phyloP scores from a whole-genome alignment of 2,329 filamentous ascomycete species.

The Claviceps purpurea region DNA sequence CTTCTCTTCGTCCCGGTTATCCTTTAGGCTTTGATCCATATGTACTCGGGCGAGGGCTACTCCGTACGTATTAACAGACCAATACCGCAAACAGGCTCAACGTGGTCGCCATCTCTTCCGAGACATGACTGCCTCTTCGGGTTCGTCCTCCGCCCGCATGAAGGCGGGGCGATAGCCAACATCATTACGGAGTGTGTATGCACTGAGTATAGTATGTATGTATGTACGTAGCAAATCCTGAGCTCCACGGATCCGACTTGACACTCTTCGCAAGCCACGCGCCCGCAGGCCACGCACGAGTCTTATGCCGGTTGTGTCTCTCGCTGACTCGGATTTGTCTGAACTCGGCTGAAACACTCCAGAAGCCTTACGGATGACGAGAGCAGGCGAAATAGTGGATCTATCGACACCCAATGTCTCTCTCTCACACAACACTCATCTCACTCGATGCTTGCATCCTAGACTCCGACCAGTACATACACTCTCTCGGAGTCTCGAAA shows the following conservation, averaged over 20 bases:
- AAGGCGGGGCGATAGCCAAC: neutral
- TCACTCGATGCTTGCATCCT: slow-evolving; percentile 1
- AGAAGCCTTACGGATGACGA: neutral
- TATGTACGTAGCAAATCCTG: neutral
- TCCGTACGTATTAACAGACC: neutral
- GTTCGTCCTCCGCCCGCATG: neutral
- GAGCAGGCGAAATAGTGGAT: slow-evolving; percentile 1
- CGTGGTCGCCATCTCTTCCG: neutral
- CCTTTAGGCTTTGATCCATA: neutral
- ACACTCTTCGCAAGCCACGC: neutral
- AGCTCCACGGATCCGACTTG: neutral
- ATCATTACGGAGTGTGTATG: neutral
- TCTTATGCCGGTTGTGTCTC: slow-evolving; percentile 2
- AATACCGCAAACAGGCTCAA: neutral
- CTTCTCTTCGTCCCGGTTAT: neutral
- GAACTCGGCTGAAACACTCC: neutral
- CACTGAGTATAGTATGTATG: too few species aligned
- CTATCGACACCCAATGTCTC: slow-evolving; percentile 5
- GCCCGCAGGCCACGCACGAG: neutral
- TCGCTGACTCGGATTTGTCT: slow-evolving; percentile 2
- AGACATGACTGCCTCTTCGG: neutral
- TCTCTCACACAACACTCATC: slow-evolving; percentile 3
- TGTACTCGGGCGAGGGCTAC: neutral
- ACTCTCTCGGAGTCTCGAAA: too few species aligned
- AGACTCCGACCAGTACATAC: neutral